phyloP scores from a whole-genome alignment of 148 eudicot genomes.

The Fagopyrum homotropicum region DNA sequence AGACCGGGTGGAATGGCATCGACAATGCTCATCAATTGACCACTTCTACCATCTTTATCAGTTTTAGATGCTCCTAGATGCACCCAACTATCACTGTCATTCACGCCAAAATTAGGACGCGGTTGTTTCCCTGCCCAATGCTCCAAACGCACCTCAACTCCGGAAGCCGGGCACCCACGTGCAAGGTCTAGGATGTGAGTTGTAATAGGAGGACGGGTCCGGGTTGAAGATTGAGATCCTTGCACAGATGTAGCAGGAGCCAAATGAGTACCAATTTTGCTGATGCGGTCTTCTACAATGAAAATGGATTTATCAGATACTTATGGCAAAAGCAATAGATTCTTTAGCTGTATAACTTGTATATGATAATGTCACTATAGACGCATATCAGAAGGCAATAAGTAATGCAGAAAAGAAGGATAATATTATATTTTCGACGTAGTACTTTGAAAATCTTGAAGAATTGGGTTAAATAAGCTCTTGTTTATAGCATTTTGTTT shows the following conservation, averaged over 20 bases:
- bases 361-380: no score
- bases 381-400: background rate
- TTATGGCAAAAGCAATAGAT: background rate
- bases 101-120: constrained; percentile 41
- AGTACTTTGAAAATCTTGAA: background rate
- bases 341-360: background rate
- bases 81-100: constrained; percentile 43
- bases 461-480: no score
- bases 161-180: constrained; percentile 61
- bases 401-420: background rate
- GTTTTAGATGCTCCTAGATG: constrained; percentile 56
- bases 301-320: background rate
- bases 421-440: background rate
- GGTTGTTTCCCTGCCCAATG: constrained; percentile 43
- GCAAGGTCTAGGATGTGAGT: constrained; percentile 80
- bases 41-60: constrained; percentile 81
- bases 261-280: constrained; percentile 67
- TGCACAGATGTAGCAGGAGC: constrained; percentile 29
- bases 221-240: constrained; percentile 31
- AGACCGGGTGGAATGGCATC: constrained; percentile 61
- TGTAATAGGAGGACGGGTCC: constrained; percentile 88
- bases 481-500: no score
- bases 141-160: constrained; percentile 68
- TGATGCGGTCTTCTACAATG: constrained; percentile 68
- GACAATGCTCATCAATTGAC: constrained; percentile 61